Evolutionary conservation across 495 filamentous ascomycete species (phyloP).

Genomic region (Coniosporium apollinis): DNA sequence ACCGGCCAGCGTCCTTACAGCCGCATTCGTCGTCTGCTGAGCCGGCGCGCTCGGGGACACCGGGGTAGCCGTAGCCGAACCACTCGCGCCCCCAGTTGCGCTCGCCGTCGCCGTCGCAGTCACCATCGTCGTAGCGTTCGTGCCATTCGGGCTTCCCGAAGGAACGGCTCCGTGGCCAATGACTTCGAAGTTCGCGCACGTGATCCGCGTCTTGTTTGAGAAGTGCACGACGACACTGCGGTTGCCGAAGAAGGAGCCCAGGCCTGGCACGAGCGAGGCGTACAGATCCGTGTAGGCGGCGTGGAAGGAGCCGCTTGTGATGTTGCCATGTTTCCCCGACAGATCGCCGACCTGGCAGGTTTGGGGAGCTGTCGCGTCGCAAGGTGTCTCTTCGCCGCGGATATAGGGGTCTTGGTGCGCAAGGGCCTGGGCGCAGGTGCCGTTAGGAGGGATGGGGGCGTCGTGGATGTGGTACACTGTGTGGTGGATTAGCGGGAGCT

Average conservation of each 20-base stretch:
- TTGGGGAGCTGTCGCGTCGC: slow-evolving; percentile 40
- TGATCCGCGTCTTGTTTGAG: slow-evolving; percentile 50
- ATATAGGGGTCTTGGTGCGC: slow-evolving; percentile 52
- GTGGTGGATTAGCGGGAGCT: too few relatives aligned
- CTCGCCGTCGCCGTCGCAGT: too few relatives aligned
- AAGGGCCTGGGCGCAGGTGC: slow-evolving; percentile 60
- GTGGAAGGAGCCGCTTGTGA: slow-evolving; percentile 29
- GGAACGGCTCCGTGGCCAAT: too few relatives aligned
- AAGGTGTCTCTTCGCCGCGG: slow-evolving; percentile 46
- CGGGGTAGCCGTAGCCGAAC: too few relatives aligned
- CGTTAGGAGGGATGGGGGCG: slow-evolving; percentile 48
- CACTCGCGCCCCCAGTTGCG: too few relatives aligned
- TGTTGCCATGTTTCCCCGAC: slow-evolving; percentile 61
- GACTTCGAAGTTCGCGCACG: slow-evolving; percentile 59
- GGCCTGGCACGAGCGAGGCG: slow-evolving; percentile 37
- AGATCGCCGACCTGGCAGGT: slow-evolving; percentile 78
- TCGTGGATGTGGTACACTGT: slow-evolving; percentile 75
- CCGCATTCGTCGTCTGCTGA: too few relatives aligned
- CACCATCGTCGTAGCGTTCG: too few relatives aligned
- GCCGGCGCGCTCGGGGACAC: too few relatives aligned
- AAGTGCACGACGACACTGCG: slow-evolving; percentile 63
- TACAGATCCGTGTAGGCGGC: slow-evolving; percentile 49
- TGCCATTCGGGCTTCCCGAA: too few relatives aligned
- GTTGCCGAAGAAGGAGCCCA: slow-evolving; percentile 60
- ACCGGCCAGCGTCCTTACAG: too few relatives aligned